Evolutionary conservation across 2,329 filamentous ascomycete species (phyloP).

Genomic region (Claviceps pazoutovae): DNA sequence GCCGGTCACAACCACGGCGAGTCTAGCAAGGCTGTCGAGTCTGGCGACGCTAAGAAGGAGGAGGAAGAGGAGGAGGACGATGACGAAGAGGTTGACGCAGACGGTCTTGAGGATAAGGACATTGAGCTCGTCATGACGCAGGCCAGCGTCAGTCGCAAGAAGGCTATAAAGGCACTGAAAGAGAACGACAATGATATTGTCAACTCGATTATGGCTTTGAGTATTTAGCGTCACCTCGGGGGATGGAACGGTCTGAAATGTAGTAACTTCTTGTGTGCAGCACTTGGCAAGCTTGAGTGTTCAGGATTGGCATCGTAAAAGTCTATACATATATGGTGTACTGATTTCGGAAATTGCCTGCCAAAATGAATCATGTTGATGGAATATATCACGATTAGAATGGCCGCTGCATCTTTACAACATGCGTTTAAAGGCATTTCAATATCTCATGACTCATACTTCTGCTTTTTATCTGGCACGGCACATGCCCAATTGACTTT

Average conservation of each 20-base stretch:
- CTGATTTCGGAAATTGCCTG: background rate
- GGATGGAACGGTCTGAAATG: constrained; percentile 2
- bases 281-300: constrained; percentile 13
- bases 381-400: background rate
- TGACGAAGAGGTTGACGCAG: constrained; percentile 87
- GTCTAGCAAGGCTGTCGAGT: constrained; percentile 46
- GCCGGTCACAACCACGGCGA: constrained; percentile 60
- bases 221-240: constrained; percentile 42
- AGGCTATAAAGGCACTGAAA: constrained; percentile 95
- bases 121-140: constrained; percentile 99
- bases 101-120: constrained; percentile 94
- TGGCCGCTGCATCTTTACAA: background rate
- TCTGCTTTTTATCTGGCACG: background rate
- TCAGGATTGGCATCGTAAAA: constrained; percentile 17
- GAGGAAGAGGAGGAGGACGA: constrained; percentile 91
- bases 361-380: background rate
- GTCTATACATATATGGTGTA: constrained; percentile 9
- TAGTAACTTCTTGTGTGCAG: constrained; percentile 3
- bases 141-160: constrained; percentile 91
- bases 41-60: constrained; percentile 57
- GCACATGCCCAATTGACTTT: background rate
- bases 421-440: background rate
- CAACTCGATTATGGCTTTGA: constrained; percentile 99
- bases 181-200: constrained; percentile 99
- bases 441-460: background rate